Conservation (phyloP, 352 stramenopile genomes). For the Globisporangium perplexum region DNA sequence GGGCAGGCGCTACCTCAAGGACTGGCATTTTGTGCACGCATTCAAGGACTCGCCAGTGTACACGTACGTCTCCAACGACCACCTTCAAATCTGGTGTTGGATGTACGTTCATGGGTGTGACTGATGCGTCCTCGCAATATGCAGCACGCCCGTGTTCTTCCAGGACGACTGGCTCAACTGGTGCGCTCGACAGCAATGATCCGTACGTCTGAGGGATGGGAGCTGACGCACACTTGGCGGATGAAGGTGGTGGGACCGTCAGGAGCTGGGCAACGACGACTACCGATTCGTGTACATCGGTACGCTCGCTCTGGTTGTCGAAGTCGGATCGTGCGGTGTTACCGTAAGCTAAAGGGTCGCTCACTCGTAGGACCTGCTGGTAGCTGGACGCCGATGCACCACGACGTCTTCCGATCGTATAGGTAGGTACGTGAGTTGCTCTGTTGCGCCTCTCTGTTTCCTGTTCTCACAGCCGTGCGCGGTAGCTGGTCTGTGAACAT, state of each 20-base stretch:
- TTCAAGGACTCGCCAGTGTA: constrained; percentile 52
- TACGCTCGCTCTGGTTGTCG: constrained; percentile 3
- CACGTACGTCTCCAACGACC: constrained; percentile 19
- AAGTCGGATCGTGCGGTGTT: not conserved
- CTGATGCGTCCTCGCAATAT: constrained; percentile 2
- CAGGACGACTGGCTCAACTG: constrained; percentile 91
- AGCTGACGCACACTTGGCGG: not conserved
- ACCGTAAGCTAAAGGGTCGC: not conserved
- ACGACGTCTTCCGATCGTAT: constrained; percentile 96
- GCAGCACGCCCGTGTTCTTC: constrained; percentile 82
- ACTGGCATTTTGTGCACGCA: constrained; percentile 80
- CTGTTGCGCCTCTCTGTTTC: not conserved
- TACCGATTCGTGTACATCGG: constrained; percentile 98
- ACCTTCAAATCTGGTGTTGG: no score
- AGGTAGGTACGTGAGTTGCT: constrained; percentile 56
- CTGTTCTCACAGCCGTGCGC: not conserved
- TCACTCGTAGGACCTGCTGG: constrained; percentile 52
- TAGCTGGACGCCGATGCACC: constrained; percentile 91
- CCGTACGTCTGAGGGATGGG: not conserved
- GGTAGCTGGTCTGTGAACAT: constrained; percentile 96
- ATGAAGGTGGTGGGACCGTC: constrained; percentile 70
- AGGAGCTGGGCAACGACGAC: constrained; percentile 63
- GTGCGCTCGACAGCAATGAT: constrained; percentile 21
- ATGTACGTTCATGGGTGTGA: no score
- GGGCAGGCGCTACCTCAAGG: constrained; percentile 77